Base-by-base conservation (phyloP, 768 basidiomycete genomes). In the Russula sp. region DNA sequence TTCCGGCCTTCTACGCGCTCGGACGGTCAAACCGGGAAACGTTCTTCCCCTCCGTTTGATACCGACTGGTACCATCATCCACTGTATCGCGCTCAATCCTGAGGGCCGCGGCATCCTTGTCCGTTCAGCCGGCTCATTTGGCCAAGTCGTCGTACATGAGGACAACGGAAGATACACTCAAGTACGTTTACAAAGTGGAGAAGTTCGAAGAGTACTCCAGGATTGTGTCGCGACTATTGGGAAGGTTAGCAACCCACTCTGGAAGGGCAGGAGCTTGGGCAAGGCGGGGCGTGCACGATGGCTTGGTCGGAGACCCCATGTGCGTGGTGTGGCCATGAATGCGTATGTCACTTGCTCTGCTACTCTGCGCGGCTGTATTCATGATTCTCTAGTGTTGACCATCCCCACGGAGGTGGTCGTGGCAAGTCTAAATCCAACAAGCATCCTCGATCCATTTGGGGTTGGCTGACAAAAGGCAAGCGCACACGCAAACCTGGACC, bases 401-500 rank as follows among this genome's bases (percentile, higher is more conserved):
- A 95, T 75, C 94, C 96, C 64, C 94, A 97, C 73, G 95, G 95
- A 75, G 95, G 96, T 79, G 96, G 96, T 75, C 89, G 96, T 76
- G 96, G 96, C 69, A 98, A 96, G 75, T 91, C 89, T 64, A 98
- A 99, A 81, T 92, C 91, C 62, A 87, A 95, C 83, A 96, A 92
- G 72, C 87, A 94, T 72, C 93, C 95, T 2, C 86, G 90, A 32
- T 94, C 91, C 11, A 84, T 91, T 57, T 97, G 89, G 88, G 94
- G 93, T 60, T 94, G 91, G 89, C 81, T 88, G 62, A 89, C 92
- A 14, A 93, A 94, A 78, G 94, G 94, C 63, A 91, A 86, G 64
- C 83, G 96, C 62, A 99, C 96, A 59, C 87, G 96, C 70, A 89
- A 93, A 72, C 91, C 94, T 16, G 93, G 93, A 51, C 91, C 89